Percentiles rank a stretch among this genome's conserved stretches.
These are phyloP conservation scores for Beauveria sp. DNA, from an alignment of 2,329 filamentous ascomycete genomes.

Conservation along the genomic window DNA sequence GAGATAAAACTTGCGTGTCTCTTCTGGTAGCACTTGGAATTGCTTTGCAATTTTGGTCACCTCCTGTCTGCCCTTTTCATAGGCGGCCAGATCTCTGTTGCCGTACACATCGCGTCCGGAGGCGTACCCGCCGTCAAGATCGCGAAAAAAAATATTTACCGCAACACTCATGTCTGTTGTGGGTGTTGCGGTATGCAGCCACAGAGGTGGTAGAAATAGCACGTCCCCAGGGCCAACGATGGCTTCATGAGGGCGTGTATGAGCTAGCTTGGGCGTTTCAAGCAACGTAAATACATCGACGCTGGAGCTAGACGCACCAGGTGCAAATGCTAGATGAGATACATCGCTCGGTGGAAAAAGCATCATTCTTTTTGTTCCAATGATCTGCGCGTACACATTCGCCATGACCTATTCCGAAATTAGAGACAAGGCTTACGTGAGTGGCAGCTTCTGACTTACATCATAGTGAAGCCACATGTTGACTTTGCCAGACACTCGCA, in stretches of 20 bases:
- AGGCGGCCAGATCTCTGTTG: slow-evolving; percentile 76
- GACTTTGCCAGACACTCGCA: slow-evolving; percentile 72
- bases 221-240: slow-evolving; percentile 64
- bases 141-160: slow-evolving; percentile 85
- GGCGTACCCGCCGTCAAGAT: slow-evolving; percentile 60
- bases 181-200: slow-evolving; percentile 70
- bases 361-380: slow-evolving; percentile 63
- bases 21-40: slow-evolving; percentile 57
- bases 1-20: slow-evolving; percentile 69
- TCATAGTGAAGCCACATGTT: slow-evolving; percentile 91
- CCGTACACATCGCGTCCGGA: slow-evolving; percentile 78
- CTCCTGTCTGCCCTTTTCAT: slow-evolving; percentile 72
- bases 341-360: slow-evolving; percentile 77
- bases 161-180: slow-evolving; percentile 57
- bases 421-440: slow-evolving; percentile 2
- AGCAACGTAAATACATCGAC: slow-evolving; percentile 59
- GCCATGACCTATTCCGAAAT: slow-evolving; percentile 60
- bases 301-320: slow-evolving; percentile 74
- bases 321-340: slow-evolving; percentile 57
- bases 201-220: slow-evolving; percentile 73
- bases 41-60: slow-evolving; percentile 56
- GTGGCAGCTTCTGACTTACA: slow-evolving; percentile 35
- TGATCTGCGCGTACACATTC: slow-evolving; percentile 76
- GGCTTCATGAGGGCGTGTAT: slow-evolving; percentile 59
- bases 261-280: slow-evolving; percentile 29